phyloP scores from a whole-genome alignment of 1,139 yeast genomes.

The Saccharomycopsis hybrid region DNA sequence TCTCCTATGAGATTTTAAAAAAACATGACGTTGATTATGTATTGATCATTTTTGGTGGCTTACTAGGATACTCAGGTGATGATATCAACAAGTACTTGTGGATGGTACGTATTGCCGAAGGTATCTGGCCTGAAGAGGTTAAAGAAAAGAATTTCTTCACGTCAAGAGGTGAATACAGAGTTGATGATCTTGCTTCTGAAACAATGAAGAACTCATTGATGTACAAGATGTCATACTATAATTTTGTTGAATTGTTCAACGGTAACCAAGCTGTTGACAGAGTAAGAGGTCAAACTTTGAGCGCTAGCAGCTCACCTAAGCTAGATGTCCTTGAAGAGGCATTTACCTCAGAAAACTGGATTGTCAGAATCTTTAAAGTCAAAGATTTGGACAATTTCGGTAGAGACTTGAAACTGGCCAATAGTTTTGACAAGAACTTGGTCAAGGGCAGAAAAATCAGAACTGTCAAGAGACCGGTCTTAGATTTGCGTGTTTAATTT shows the following conservation, averaged over 20 bases:
- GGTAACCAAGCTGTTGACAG: constrained; percentile 69
- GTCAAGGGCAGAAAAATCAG: constrained; percentile 37
- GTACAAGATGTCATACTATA: constrained; percentile 93
- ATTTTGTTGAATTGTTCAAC: constrained; percentile 68
- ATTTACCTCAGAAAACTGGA: constrained; percentile 93
- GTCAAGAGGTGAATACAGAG: constrained; percentile 77
- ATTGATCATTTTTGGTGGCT: constrained; percentile 88
- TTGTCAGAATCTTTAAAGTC: constrained; percentile 89
- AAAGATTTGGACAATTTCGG: constrained; percentile 87
- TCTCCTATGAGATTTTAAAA: constrained; percentile 78
- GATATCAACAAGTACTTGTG: constrained; percentile 95
- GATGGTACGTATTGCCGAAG: constrained; percentile 99
- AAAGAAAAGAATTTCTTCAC: constrained; percentile 82
- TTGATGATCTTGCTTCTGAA: constrained; percentile 73
- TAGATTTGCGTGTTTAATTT: constrained; percentile 41
- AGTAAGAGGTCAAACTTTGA: constrained; percentile 78
- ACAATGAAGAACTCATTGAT: constrained; percentile 85
- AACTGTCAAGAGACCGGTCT: constrained; percentile 46
- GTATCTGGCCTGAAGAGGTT: constrained; percentile 98
- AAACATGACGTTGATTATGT: constrained; percentile 96
- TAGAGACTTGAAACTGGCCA: constrained; percentile 53
- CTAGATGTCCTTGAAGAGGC: constrained; percentile 86
- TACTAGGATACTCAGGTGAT: constrained; percentile 92
- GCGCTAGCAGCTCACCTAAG: constrained; percentile 48
- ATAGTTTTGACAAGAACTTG: constrained; percentile 37